A percentile compares a stretch with the other conserved stretches of the same genome.
Conservation (phyloP, 1,284 basidiomycete species). For the Ganoderma sinense region DNA sequence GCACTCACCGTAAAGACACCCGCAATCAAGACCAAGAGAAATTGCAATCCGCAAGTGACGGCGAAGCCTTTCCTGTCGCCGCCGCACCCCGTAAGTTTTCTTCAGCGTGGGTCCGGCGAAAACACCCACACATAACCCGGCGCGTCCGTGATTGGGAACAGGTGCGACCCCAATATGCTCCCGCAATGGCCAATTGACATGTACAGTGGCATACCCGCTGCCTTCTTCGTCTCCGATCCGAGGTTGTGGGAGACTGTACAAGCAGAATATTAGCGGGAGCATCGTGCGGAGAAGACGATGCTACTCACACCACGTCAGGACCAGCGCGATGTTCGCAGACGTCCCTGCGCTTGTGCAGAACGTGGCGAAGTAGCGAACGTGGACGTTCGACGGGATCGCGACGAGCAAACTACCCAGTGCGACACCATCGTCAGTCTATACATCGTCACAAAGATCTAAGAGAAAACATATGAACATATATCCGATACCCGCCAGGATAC, state of each 20-base stretch:
- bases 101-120: background rate
- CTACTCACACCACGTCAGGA: conserved; percentile 76
- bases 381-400: conserved; percentile 50
- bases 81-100: background rate
- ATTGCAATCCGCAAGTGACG: conserved; percentile 64
- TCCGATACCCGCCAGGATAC: conserved; percentile 64
- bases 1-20: conserved; percentile 62
- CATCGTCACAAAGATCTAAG: too few relatives aligned
- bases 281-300: background rate
- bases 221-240: conserved; percentile 81
- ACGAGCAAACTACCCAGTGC: conserved; percentile 53
- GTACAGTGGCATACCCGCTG: conserved; percentile 77
- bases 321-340: conserved; percentile 70
- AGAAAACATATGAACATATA: conserved; percentile 58
- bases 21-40: conserved; percentile 61
- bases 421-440: background rate
- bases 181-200: conserved; percentile 81
- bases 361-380: conserved; percentile 71
- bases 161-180: conserved; percentile 74
- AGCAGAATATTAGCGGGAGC: background rate
- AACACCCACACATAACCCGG: conserved; percentile 64
- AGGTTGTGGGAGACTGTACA: conserved; percentile 72
- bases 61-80: conserved; percentile 68
- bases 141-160: conserved; percentile 70
- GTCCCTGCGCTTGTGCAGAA: conserved; percentile 77